These are phyloP conservation scores for Cryptosporidium felis DNA, from an alignment of 169 alveolate species.

Conservation along the genomic window DNA sequence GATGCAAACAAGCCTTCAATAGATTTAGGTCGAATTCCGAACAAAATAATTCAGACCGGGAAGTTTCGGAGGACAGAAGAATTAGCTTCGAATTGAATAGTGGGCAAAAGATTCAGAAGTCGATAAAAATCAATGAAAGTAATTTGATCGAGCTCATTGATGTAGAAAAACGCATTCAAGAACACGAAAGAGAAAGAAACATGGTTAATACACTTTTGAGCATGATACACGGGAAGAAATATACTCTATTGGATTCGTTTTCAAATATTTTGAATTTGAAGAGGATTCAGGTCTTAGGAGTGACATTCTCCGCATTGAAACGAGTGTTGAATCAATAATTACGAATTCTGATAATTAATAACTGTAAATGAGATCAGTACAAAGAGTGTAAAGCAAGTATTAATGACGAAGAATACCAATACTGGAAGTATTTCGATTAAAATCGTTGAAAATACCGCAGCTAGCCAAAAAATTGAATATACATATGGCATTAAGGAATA, in stretches of 20 bases:
- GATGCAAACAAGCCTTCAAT: not conserved
- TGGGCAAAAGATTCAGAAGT: no score
- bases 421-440: constrained; percentile 45
- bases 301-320: not conserved
- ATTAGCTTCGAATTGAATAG: no score
- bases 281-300: not conserved
- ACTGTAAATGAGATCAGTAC: constrained; percentile 20
- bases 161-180: constrained; percentile 50
- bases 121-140: not conserved
- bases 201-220: constrained; percentile 6
- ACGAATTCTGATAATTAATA: constrained; percentile 14
- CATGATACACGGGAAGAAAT: constrained; percentile 1
- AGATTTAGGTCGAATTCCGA: not conserved
- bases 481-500: constrained; percentile 17
- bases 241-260: not conserved
- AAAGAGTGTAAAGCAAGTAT: constrained; percentile 19
- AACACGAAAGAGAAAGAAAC: constrained; percentile 47
- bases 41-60: not conserved
- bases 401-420: not conserved
- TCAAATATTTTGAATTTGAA: constrained; percentile 1
- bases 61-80: no score
- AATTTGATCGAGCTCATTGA: not conserved
- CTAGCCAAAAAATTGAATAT: constrained; percentile 24
- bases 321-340: not conserved
- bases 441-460: constrained; percentile 37